phyloP scores from a whole-genome alignment of 345 rosid species.

The Trapa bicornis region DNA sequence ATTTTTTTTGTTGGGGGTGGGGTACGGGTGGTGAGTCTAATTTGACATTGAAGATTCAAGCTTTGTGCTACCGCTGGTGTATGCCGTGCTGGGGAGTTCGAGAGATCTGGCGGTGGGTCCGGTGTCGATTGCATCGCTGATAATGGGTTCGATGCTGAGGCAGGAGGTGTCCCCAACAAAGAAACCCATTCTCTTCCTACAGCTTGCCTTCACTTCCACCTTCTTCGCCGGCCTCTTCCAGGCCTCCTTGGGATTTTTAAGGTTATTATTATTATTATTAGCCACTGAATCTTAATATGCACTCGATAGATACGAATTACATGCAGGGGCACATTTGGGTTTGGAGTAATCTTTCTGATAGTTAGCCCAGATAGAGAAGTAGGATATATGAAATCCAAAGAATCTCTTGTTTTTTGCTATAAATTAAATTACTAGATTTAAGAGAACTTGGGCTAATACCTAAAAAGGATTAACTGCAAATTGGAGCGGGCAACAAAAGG shows the following conservation, averaged over 20 bases:
- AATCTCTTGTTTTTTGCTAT: no score
- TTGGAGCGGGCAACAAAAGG: no score
- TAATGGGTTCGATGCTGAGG: constrained; percentile 85
- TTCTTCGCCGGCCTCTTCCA: constrained; percentile 94
- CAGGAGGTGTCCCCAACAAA: constrained; percentile 67
- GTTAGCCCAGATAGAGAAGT: no score
- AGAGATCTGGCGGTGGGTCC: constrained; percentile 95
- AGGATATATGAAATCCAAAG: no score
- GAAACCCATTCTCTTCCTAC: constrained; percentile 58
- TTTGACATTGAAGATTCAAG: constrained; percentile 50
- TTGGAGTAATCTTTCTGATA: no score
- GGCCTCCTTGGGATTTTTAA: constrained; percentile 78
- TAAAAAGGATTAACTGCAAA: no score
- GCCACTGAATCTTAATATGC: no score
- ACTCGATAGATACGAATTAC: no score
- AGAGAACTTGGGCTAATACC: neutral
- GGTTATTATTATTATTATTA: constrained; percentile 16
- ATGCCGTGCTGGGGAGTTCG: constrained; percentile 92
- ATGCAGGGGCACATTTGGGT: no score
- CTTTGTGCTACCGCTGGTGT: constrained; percentile 88
- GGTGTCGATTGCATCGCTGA: constrained; percentile 84
- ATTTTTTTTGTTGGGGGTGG: no score
- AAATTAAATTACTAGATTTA: neutral
- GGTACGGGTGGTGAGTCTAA: no score
- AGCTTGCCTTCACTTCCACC: constrained; percentile 78